Conservation (phyloP, 441 rosid species). For the Hura crepitans region DNA sequence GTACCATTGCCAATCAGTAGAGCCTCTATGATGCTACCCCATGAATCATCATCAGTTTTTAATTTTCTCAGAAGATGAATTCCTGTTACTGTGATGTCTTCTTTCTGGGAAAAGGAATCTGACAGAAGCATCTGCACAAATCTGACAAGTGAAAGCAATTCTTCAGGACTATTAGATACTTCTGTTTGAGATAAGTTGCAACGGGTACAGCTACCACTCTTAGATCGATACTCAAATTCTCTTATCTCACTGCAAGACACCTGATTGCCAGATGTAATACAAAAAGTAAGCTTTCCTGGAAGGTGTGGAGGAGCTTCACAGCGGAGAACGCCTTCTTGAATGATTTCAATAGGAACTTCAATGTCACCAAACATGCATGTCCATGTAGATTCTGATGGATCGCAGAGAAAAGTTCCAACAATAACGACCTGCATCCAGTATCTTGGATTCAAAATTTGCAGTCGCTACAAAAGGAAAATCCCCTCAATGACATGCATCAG, state of each 20-base stretch:
- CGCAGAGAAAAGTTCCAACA: constrained; percentile 82
- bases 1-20: constrained; percentile 54
- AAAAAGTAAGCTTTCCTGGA: constrained; percentile 75
- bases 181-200: constrained; percentile 34
- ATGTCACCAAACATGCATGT: constrained; percentile 82
- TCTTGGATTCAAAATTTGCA: constrained; percentile 15
- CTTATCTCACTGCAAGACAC: constrained; percentile 67
- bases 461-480: not conserved
- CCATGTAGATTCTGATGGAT: constrained; percentile 64
- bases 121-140: constrained; percentile 66
- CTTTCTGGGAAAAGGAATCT: constrained; percentile 35
- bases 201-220: constrained; percentile 27
- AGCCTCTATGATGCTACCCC: constrained; percentile 54
- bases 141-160: constrained; percentile 56
- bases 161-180: constrained; percentile 46
- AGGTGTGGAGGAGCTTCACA: constrained; percentile 69
- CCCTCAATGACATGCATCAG: constrained; percentile 9
- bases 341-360: constrained; percentile 75
- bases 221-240: constrained; percentile 69
- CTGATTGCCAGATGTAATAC: constrained; percentile 63
- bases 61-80: constrained; percentile 31
- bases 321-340: constrained; percentile 72
- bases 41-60: constrained; percentile 60
- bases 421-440: constrained; percentile 65
- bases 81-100: constrained; percentile 31